Evolutionary conservation across 352 stramenopile species (phyloP), one percentile per base, ranked within the genome.

Genomic region (Hyaloperonospora brassicae): DNA sequence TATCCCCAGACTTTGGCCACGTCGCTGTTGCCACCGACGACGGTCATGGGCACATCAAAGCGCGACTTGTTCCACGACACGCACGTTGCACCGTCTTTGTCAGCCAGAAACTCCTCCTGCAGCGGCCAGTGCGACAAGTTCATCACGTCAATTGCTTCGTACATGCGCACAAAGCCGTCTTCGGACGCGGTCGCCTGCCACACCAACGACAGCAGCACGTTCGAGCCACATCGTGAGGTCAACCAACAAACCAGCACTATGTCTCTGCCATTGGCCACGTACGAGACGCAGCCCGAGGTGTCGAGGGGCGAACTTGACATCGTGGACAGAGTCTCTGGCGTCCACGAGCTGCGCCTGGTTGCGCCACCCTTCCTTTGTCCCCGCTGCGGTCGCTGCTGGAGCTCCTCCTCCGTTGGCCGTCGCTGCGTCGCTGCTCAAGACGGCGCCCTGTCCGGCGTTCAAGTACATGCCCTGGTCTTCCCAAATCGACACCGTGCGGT

Each of bases 81-180:
- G 61, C 85, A 97, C 23, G 89, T 96, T n/a, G 87, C 88, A 49
- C 87, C 88, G 47, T 87, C 73, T 55, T 85, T 85, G 61, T 91
- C 81, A 25, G 83, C 81, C 22, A 93, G 50, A 42, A 92, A 93
- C 50, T 90, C 79, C 40, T 94, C 82, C 57, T 91, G 83, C 47
- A 98, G 62, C 31, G 91, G 87, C 93, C 93, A 98, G 64, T 98
- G 86, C 25, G 89, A 88, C 44, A 98, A 58, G 65, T 98, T 98
- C 86, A 97, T 97, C 35, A 96, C 82, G 66, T 98, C 92, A 24
- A 97, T 86, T 14, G 89, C 90, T 69, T 97, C 91, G 71, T 98
- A 98, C 67, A 98, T 97, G 48, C 93, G 82, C 31, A 98, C 92
- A 62, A 89, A 89, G 17, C 94, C 95, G 72, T 98, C 95, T 24